phyloP scores from a whole-genome alignment of 257 asterid species.

The Fraxinus quadrangulata region DNA sequence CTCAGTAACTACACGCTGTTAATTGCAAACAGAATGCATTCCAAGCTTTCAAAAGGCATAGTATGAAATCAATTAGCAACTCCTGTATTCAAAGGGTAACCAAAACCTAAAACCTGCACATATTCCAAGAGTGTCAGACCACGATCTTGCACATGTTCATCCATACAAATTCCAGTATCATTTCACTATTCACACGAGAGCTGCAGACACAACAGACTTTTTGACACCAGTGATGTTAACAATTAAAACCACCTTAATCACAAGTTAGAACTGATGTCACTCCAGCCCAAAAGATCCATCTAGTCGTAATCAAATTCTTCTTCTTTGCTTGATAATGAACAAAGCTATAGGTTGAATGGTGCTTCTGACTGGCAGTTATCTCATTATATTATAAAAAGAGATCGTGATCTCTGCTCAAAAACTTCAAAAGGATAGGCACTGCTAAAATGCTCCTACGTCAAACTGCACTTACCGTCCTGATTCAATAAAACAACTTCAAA shows the following conservation, averaged over 20 bases:
- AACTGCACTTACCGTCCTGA: slow-evolving; percentile 33
- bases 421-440: slow-evolving; percentile 15
- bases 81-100: slow-evolving; percentile 11
- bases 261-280: slow-evolving; percentile 28
- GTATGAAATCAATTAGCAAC: slow-evolving; percentile 26
- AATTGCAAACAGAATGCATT: slow-evolving; percentile 5
- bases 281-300: slow-evolving; percentile 14
- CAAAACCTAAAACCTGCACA: slow-evolving; percentile 23
- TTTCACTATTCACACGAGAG: slow-evolving; percentile 20
- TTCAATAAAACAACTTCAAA: slow-evolving; percentile 27
- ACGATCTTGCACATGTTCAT: slow-evolving; percentile 19
- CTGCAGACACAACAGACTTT: slow-evolving; percentile 26
- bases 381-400: neutral
- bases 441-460: slow-evolving; percentile 18
- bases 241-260: slow-evolving; percentile 33
- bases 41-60: slow-evolving; percentile 21
- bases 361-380: slow-evolving; percentile 15
- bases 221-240: slow-evolving; percentile 26
- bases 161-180: slow-evolving; percentile 21
- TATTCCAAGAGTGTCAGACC: slow-evolving; percentile 23
- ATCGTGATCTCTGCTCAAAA: slow-evolving; percentile 12
- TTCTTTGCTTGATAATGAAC: slow-evolving; percentile 9
- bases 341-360: slow-evolving; percentile 11
- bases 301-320: slow-evolving; percentile 6
- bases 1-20: slow-evolving; percentile 31